Evolutionary conservation across 805 yeast species (phyloP).

Genomic region (Yarrowia keelungensis): DNA sequence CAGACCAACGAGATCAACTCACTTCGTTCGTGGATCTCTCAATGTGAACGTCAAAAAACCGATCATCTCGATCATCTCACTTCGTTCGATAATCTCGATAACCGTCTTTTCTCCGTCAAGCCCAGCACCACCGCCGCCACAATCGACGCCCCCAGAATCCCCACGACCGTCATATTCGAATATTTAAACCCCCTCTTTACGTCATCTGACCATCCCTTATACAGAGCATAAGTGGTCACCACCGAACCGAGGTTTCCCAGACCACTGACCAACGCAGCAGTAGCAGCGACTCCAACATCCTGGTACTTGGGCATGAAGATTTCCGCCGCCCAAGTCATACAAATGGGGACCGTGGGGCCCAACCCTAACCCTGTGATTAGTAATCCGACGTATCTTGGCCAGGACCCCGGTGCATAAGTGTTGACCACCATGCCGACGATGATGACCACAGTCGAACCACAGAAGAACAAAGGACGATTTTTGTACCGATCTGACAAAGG

Average conservation of each 20-base stretch:
- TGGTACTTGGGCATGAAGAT: conserved; percentile 75
- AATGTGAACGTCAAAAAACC: no score
- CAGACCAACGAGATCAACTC: no score
- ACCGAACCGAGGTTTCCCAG: conserved; percentile 88
- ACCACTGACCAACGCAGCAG: conserved; percentile 84
- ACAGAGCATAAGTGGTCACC: conserved; percentile 82
- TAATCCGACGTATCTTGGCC: conserved; percentile 83
- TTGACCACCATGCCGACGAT: conserved; percentile 77
- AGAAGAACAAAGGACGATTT: conserved; percentile 67
- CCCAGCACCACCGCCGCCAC: conserved; percentile 54
- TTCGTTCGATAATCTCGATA: neutral
- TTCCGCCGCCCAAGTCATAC: conserved; percentile 84
- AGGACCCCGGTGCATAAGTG: conserved; percentile 73
- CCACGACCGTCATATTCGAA: conserved; percentile 84
- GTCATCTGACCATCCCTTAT: conserved; percentile 88
- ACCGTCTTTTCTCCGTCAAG: neutral
- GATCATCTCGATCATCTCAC: no score
- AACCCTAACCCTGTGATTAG: conserved; percentile 84
- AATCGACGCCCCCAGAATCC: conserved; percentile 77
- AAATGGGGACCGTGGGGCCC: conserved; percentile 89
- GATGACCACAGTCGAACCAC: conserved; percentile 67
- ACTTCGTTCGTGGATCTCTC: no score
- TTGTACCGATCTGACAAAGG: conserved; percentile 77
- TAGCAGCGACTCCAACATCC: conserved; percentile 83
- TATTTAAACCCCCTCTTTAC: conserved; percentile 63